Percentiles rank a stretch among this genome's conserved stretches.
These are phyloP conservation scores for Elongisporangium anandrum DNA, from an alignment of 352 stramenopile genomes.

Conservation along the genomic window DNA sequence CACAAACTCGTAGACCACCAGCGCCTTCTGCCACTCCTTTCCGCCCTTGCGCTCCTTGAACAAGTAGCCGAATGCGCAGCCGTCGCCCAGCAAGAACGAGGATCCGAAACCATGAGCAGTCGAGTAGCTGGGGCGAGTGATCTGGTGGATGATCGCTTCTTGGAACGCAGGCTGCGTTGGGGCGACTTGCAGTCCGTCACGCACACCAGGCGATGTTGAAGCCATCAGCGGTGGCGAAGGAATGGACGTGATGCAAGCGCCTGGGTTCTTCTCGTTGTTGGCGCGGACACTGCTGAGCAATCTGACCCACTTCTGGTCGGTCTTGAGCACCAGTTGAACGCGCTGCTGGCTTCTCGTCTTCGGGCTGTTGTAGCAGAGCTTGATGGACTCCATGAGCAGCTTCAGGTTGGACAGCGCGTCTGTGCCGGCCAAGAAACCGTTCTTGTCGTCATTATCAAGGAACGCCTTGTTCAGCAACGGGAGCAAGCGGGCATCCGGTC, in stretches of 20 bases:
- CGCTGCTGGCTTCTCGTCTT: slow-evolving; percentile 72
- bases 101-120: slow-evolving; percentile 79
- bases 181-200: slow-evolving; percentile 3
- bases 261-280: slow-evolving; percentile 22
- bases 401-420: slow-evolving; percentile 80
- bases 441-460: slow-evolving; percentile 28
- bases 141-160: slow-evolving; percentile 86
- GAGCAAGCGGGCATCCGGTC: slow-evolving; percentile 46
- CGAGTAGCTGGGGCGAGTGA: slow-evolving; percentile 82
- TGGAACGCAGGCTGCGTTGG: slow-evolving; percentile 74
- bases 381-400: slow-evolving; percentile 73
- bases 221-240: slow-evolving; percentile 26
- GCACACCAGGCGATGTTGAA: slow-evolving; percentile 6
- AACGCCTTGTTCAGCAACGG: slow-evolving; percentile 63
- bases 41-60: slow-evolving; percentile 68
- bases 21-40: slow-evolving; percentile 74
- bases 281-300: slow-evolving; percentile 17
- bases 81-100: slow-evolving; percentile 80
- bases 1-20: slow-evolving; percentile 85
- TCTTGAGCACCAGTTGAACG: slow-evolving; percentile 47
- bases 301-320: slow-evolving; percentile 48
- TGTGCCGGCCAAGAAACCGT: slow-evolving; percentile 35
- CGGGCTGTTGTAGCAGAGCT: slow-evolving; percentile 68
- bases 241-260: slow-evolving; percentile 54
- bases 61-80: slow-evolving; percentile 81